Percentiles rank a stretch among this genome's conserved stretches.
Conservation (phyloP, 2,329 filamentous ascomycete species). For the Talaromyces pinophilus region DNA sequence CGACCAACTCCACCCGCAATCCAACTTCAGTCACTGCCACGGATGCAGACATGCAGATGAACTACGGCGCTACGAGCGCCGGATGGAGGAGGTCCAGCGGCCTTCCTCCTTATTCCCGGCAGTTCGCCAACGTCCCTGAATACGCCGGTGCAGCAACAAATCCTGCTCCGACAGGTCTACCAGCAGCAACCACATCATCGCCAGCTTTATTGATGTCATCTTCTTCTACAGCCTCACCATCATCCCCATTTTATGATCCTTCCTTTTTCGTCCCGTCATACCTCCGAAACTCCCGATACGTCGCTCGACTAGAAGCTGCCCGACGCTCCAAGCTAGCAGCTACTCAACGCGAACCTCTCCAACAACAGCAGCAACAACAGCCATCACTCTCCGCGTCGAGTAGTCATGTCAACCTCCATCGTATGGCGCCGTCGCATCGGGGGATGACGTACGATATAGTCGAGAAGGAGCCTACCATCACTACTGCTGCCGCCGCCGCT, state of each 20-base stretch:
- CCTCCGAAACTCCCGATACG: constrained; percentile 73
- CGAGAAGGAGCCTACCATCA: constrained; percentile 59
- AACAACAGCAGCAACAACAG: constrained; percentile 14
- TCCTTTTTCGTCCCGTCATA: constrained; percentile 83
- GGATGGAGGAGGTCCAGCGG: constrained; percentile 47
- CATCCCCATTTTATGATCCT: constrained; percentile 32
- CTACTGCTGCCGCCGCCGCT: constrained; percentile 50
- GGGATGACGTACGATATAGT: constrained; percentile 83
- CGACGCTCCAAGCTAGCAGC: constrained; percentile 61
- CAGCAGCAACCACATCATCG: background rate
- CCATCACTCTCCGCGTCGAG: constrained; percentile 54
- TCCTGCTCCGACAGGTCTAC: constrained; percentile 5
- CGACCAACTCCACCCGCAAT: constrained; percentile 25
- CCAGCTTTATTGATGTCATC: constrained; percentile 1
- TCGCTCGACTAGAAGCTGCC: constrained; percentile 71
- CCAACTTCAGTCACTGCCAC: constrained; percentile 41
- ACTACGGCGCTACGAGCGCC: constrained; percentile 45
- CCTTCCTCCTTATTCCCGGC: constrained; percentile 52
- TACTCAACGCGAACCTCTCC: constrained; percentile 51
- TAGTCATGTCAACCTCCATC: constrained; percentile 59
- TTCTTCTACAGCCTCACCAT: background rate
- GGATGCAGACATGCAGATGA: constrained; percentile 54
- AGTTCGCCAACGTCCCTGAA: constrained; percentile 43
- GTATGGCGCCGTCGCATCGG: constrained; percentile 65
- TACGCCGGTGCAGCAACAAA: constrained; percentile 28